Evolutionary conservation across 805 yeast species (phyloP), one percentile per base, ranked within the genome.

Genomic region (Candida verbasci): DNA sequence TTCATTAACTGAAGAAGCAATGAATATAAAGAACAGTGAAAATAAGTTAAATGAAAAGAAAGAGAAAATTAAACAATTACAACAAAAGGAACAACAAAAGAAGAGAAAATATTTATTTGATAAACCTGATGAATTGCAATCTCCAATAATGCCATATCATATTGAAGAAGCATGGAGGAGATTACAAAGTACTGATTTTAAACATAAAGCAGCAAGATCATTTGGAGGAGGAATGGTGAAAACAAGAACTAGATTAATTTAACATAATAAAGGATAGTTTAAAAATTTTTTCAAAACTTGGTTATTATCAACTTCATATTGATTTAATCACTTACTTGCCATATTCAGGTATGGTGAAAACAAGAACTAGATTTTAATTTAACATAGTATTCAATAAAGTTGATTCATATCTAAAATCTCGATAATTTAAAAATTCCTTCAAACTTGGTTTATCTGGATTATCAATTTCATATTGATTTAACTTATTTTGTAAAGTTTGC

Each of bases 151-250:
- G 53, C 86, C 91, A 0, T 75, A 77, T 40, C 96, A 89, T 56
- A 80, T 89, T 9, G 80, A 81, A 41, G 96, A 87, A 52, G 96
- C 97, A 0, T 87, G 93, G 88, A 68, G 96, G 50, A 62, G 82
- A 36, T 58, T 86, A 29, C 96, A 88, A 56, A 60, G 68, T 1
- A 62, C 56, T 1, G 70, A 72, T 29, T 75, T 74, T 49, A 73
- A 69, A 31, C 81, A 77, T 43, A 76, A 72, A 41, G 82, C 93
- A 2, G 55, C 80, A 29, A 68, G 87, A 41, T 79, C 82, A 36
- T 86, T 81, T 55, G 74, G 79, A 22, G 95, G 88, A 9, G 87
- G 88, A 1, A 60, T 76, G 43, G 62, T 80, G 27, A 67, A 63
- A 42, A 60, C 75, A 3, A 63, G 73, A 45, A 72, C 82, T 3